Evolutionary conservation across 352 stramenopile genomes (phyloP), one percentile per base, ranked within the genome.

Genomic region (Phytopythium vexans): DNA sequence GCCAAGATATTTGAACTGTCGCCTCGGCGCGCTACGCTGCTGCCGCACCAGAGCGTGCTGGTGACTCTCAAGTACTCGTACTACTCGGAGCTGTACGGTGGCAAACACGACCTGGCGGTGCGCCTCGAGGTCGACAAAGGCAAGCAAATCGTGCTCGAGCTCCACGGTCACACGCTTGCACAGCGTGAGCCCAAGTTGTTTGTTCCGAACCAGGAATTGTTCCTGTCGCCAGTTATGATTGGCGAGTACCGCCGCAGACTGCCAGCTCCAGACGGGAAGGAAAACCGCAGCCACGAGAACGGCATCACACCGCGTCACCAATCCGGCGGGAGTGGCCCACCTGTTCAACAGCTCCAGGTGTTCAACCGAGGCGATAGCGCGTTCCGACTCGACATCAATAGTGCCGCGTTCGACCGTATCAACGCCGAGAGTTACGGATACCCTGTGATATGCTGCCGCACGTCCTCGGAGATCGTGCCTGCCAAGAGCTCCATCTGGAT

Each of bases 111-210:
- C 41, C 68, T 98, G 0, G 84, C 87, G 9, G 64, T 98, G 15
- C 65, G 94, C 34, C 57, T 98, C 4, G 71, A 91, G 52, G 81
- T 98, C 4, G 75, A 85, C 39, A 89, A 97, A 49, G 93, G 93
- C 31, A 97, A 97, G 52, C 82, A 92, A 44, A 61, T 97, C 14
- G 74, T 89, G 53, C 57, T 98, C 1, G 70, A 92, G 27, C 61
- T 98, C 8, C 71, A 91, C 45, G 93, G 92, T 4, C 71, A 66
- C 6, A 97, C 91, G 14, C 72, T 98, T 3, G 56, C 54, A 4
- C 61, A 59, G 39, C 62, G 66, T 37, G 68, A 91, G 32, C 81
- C 83, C 7, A 88, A 88, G 44, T 49, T 94, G 0, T 91, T 94
- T 48, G 48, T 92, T 1, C 73, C 86, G 0, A 64, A 66, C 6